Evolutionary conservation across 768 basidiomycete genomes (phyloP), one percentile per base, ranked within the genome.

Genomic region (Polyporus arcularius): DNA sequence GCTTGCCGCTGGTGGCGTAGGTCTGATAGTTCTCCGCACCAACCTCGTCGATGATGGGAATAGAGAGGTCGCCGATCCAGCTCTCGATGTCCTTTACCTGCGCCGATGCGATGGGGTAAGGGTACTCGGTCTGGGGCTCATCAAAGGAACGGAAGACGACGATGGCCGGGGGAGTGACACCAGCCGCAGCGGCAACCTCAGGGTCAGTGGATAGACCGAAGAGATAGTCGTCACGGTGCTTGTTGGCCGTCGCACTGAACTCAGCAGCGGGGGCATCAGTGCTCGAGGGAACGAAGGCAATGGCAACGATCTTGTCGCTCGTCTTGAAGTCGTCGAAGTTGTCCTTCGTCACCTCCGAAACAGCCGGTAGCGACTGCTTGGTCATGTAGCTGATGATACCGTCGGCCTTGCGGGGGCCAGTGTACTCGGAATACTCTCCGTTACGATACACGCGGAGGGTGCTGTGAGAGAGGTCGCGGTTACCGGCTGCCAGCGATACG

Each of bases 341-440:
- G 42, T 77, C 83, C 16, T 78, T 76, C 3, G 89, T 94, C 39
- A 99, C 87, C 40, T 86, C 82, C 6, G 93, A 87, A 21, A 98
- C 90, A 41, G 97, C 95, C 9, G 97, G 97, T 16, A 98, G 85
- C 9, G 93, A 88, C 82, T 98, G 97, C 73, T 98, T 98, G 80
- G 84, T 73, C 96, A 98, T 98, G 80, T 97, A 97, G 75, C 87
- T 87, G 72, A 96, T 79, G 70, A 99, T 99, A 16, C 97, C 96
- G 65, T 98, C 97, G 10, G 94, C 90, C 75, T 97, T 93, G 53
- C 97, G 82, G 15, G 94, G 90, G 47, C 97, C 97, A 57, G 69
- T 74, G 75, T 98, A 99, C 26, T 98, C 95, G 1, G 81, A 74
- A 21, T 88, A 72, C 28, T 84, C 83, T 49, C 97, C 97, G 58